phyloP scores from a whole-genome alignment of 2,329 filamentous ascomycete genomes.

The Lachnellula subtilissima region DNA sequence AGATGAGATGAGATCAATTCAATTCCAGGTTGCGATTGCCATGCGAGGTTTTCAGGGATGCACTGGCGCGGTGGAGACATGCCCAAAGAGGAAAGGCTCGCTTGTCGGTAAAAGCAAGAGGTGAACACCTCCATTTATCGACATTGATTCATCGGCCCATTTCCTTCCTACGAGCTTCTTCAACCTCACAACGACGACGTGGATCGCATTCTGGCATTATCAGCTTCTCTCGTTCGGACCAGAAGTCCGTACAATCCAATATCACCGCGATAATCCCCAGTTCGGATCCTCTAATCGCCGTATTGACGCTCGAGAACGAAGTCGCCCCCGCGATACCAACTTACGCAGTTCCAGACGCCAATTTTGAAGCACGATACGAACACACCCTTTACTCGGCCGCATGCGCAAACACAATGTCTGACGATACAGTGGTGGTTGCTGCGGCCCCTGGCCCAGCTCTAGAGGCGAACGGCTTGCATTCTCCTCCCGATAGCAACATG shows the following conservation, averaged over 20 bases:
- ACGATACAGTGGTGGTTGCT: constrained; percentile 23
- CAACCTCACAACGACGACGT: not conserved
- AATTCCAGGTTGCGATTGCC: not conserved
- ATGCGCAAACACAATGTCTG: constrained; percentile 27
- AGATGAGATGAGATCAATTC: not conserved
- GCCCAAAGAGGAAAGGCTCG: not conserved
- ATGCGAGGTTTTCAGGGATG: not conserved
- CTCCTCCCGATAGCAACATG: constrained; percentile 60
- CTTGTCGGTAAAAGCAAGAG: not conserved
- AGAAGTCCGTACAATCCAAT: not conserved
- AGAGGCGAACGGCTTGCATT: constrained; percentile 42
- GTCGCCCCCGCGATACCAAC: constrained; percentile 6
- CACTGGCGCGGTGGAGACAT: not conserved
- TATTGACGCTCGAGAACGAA: not conserved
- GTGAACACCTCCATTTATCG: not conserved
- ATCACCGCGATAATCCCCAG: not conserved
- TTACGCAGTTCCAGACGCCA: constrained; percentile 5
- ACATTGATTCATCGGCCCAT: not conserved
- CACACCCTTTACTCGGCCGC: constrained; percentile 17
- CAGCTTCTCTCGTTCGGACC: not conserved
- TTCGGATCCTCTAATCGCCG: not conserved
- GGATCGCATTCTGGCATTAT: not conserved
- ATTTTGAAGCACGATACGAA: constrained; percentile 3
- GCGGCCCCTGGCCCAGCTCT: constrained; percentile 19
- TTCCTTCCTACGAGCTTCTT: not conserved